Evolutionary conservation across 805 yeast species (phyloP).

Genomic region (Priceomyces castillae): DNA sequence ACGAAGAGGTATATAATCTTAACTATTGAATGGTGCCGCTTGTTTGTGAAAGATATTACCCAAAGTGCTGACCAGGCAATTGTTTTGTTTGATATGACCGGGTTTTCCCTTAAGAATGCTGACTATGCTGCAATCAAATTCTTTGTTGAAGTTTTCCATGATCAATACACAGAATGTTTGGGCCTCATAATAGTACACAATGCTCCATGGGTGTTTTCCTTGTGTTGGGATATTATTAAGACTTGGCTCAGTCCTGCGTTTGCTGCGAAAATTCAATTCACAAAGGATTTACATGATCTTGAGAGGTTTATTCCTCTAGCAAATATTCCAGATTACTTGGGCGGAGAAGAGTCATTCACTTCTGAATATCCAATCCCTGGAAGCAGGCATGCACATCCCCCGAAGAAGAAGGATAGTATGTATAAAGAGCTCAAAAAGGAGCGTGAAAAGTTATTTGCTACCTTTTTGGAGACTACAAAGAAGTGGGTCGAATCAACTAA

Average conservation of each 20-base stretch:
- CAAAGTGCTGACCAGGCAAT: constrained; percentile 67
- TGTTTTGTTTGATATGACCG: constrained; percentile 81
- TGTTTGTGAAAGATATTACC: constrained; percentile 52
- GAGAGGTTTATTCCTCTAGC: constrained; percentile 53
- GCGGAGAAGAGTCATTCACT: constrained; percentile 52
- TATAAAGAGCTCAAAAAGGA: constrained; percentile 45
- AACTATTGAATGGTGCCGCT: constrained; percentile 77
- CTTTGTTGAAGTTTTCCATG: constrained; percentile 85
- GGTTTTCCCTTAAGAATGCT: constrained; percentile 87
- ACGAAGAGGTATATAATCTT: constrained; percentile 72
- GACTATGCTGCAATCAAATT: constrained; percentile 90
- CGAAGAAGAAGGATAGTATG: constrained; percentile 30
- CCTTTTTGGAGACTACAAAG: constrained; percentile 63
- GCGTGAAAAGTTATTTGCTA: constrained; percentile 52
- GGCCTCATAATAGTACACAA: constrained; percentile 83
- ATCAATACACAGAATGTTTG: constrained; percentile 92
- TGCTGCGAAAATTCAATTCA: constrained; percentile 80
- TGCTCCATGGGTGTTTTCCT: constrained; percentile 96
- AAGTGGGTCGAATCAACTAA: constrained; percentile 73
- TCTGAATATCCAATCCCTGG: constrained; percentile 7
- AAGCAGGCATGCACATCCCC: constrained; percentile 4
- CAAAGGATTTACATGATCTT: constrained; percentile 63
- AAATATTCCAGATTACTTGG: constrained; percentile 62
- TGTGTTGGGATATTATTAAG: constrained; percentile 90
- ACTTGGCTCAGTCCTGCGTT: constrained; percentile 95